Percentiles rank a stretch among this genome's conserved stretches.
These are phyloP conservation scores for Rubus idaeus DNA, from an alignment of 306 rosid genomes.

Conservation along the genomic window DNA sequence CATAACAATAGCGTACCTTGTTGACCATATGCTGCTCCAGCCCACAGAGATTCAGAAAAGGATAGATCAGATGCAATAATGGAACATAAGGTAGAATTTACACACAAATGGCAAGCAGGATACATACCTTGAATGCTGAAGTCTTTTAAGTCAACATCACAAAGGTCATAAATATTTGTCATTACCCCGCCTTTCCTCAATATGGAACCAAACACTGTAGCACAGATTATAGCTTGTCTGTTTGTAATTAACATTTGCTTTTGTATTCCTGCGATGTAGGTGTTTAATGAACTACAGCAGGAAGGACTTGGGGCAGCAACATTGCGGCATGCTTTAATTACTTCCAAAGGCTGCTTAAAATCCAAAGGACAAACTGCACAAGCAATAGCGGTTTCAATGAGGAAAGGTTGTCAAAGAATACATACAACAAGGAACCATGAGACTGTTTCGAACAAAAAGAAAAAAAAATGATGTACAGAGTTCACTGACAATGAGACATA, in stretches of 20 bases:
- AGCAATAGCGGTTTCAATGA: slow-evolving; percentile 29
- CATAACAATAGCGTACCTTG: slow-evolving; percentile 58
- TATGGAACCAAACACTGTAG: slow-evolving; percentile 86
- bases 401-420: not conserved
- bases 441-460: not conserved
- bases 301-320: slow-evolving; percentile 90
- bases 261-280: slow-evolving; percentile 79
- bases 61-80: slow-evolving; percentile 28
- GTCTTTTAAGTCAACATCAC: slow-evolving; percentile 97
- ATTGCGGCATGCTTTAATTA: slow-evolving; percentile 72
- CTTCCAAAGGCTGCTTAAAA: slow-evolving; percentile 80
- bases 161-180: slow-evolving; percentile 82
- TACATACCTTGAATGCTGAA: slow-evolving; percentile 87
- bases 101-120: slow-evolving; percentile 20
- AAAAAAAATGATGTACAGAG: not conserved
- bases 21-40: slow-evolving; percentile 65
- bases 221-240: slow-evolving; percentile 92
- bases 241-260: slow-evolving; percentile 95
- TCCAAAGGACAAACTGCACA: slow-evolving; percentile 88
- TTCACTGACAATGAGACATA: not conserved
- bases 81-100: slow-evolving; percentile 7
- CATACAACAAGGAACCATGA: not conserved
- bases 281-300: slow-evolving; percentile 85
- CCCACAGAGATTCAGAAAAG: slow-evolving; percentile 31
- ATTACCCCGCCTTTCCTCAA: slow-evolving; percentile 85